Base-by-base conservation (phyloP, 1,284 basidiomycete genomes). In the Calocybe gambosa region DNA sequence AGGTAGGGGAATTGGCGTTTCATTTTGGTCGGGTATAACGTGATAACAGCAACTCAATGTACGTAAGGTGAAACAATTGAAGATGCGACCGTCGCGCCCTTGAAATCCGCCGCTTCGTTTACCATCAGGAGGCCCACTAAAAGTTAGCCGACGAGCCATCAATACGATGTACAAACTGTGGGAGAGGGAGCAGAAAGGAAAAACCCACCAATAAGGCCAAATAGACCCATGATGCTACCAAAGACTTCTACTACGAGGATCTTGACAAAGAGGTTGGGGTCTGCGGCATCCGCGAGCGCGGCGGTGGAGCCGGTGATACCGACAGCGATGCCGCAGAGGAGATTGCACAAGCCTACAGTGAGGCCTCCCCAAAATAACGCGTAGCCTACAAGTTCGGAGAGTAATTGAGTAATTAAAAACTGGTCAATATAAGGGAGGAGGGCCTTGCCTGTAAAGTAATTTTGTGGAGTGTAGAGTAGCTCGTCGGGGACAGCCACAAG, bases 181-280 rank as follows among this genome's bases (percentile, higher is more conserved):
- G 13, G 13, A 34, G 26, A 33, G 4, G 45, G 7, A 31, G 6
- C 2, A 25, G 18, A 6, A 13, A 31, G 19, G 8, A 25, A 23
- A n/a, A 5, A 76, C 86, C 52, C 54, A 92, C 89, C 89, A 58
- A 94, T 95, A 52, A 95, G 70, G 18, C 93, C 93, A 60, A 95
- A 95, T 39, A 95, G 70, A 21, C 92, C 93, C 62, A 95, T 70
- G 53, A 94, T 90, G 57, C 89, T 93, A 49, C 91, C 92, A 62
- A 96, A 96, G 46, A 96, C 93, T 62, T 96, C 93, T 1, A 95
- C 87, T 47, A 97, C 85, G 47, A 96, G 80, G 51, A 96, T 90
- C 69, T 94, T 95, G 64, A 96, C 92, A 59, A 97, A 96, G 23
- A 96, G 66, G 45, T 84, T 80, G 4, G 93, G 91, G 66, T 97